These are phyloP conservation scores for Collybia sp. DNA, from an alignment of 768 basidiomycete genomes.

Conservation along the genomic window DNA sequence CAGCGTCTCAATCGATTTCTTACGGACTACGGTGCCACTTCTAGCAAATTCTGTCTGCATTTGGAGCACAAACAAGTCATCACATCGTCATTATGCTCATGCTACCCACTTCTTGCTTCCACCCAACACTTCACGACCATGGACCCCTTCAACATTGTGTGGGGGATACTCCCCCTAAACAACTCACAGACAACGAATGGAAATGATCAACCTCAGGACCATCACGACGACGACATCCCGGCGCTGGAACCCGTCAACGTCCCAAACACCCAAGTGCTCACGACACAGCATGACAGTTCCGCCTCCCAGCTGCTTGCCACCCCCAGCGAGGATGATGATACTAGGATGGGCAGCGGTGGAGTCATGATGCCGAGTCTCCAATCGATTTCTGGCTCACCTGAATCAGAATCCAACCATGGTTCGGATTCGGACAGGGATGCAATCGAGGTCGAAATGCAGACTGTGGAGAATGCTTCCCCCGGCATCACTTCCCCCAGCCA, in stretches of 20 bases:
- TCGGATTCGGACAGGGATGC: slow-evolving; percentile 22
- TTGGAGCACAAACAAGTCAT: neutral
- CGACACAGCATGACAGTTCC: no score
- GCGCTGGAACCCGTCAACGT: neutral
- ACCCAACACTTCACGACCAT: neutral
- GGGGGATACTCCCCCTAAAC: neutral
- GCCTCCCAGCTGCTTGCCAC: no score
- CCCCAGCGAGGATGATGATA: no score
- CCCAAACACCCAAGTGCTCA: neutral
- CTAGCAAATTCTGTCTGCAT: neutral
- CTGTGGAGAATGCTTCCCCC: slow-evolving; percentile 24
- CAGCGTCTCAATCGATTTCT: no score
- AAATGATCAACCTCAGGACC: neutral
- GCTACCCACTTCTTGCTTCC: neutral
- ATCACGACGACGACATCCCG: neutral
- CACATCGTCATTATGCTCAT: neutral
- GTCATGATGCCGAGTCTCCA: slow-evolving; percentile 38
- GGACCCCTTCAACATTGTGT: neutral
- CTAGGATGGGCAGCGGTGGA: slow-evolving; percentile 8
- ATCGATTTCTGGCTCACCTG: slow-evolving; percentile 32
- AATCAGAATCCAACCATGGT: slow-evolving; percentile 14
- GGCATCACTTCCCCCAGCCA: slow-evolving; percentile 22
- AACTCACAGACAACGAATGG: neutral
- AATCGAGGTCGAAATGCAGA: slow-evolving; percentile 25
- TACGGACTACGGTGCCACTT: no score